Evolutionary conservation across 257 asterid genomes (phyloP).

Genomic region (Nicotiana tomentosiformis): DNA sequence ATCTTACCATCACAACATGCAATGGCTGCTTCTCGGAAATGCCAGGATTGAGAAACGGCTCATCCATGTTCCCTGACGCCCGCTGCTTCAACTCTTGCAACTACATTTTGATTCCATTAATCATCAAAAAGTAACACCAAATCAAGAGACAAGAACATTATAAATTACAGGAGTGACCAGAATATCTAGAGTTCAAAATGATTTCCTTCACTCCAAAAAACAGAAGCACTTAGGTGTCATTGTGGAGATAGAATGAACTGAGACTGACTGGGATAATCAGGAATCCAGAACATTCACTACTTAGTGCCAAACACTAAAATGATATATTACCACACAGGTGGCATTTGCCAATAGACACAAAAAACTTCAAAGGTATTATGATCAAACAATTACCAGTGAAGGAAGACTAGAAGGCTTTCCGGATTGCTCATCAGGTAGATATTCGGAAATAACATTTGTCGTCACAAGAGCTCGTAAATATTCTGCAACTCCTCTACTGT

Average conservation of each 20-base stretch:
- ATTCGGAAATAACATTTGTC: conserved; percentile 74
- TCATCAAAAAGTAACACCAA: conserved; percentile 18
- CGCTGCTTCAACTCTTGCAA: conserved; percentile 94
- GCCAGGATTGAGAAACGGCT: conserved; percentile 72
- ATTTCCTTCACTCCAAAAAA: not conserved
- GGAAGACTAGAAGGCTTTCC: conserved; percentile 96
- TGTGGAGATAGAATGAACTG: not conserved
- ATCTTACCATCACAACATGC: conserved; percentile 92
- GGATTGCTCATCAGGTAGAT: conserved; percentile 88
- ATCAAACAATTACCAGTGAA: conserved; percentile 54
- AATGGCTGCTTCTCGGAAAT: conserved; percentile 83
- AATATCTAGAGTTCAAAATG: not conserved
- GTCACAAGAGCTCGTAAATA: conserved; percentile 84
- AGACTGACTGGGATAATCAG: not conserved
- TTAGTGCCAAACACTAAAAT: not conserved
- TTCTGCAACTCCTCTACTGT: conserved; percentile 89
- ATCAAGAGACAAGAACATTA: not conserved
- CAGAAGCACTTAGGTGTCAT: not conserved
- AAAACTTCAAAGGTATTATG: not conserved
- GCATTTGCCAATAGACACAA: not conserved
- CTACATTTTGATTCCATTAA: conserved; percentile 33
- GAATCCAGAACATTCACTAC: not conserved
- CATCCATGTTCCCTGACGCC: conserved; percentile 70
- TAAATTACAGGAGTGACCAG: not conserved
- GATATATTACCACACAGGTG: not conserved